phyloP scores from a whole-genome alignment of 1,284 basidiomycete genomes.

The Puccinia novopanici region DNA sequence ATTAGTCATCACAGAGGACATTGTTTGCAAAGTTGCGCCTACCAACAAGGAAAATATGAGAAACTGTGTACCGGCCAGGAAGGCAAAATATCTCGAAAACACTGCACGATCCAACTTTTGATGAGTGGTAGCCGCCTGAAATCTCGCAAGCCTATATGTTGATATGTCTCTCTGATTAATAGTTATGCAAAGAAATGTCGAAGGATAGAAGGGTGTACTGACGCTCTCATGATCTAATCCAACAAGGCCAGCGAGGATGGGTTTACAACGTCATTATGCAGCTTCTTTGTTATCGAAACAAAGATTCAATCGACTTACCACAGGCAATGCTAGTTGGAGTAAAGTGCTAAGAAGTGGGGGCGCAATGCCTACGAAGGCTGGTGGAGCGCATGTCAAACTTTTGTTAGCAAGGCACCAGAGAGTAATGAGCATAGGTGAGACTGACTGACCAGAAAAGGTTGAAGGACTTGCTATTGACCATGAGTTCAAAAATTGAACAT shows the following conservation, averaged over 20 bases:
- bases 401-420: background rate
- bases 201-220: constrained; percentile 59
- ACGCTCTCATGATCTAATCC: constrained; percentile 47
- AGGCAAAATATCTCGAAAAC: constrained; percentile 83
- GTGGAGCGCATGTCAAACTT: background rate
- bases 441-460: constrained; percentile 47
- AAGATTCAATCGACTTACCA: constrained; percentile 10
- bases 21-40: constrained; percentile 70
- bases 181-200: background rate
- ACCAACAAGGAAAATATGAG: constrained; percentile 85
- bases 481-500: constrained; percentile 57
- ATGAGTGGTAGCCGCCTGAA: constrained; percentile 63
- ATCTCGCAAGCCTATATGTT: constrained; percentile 13
- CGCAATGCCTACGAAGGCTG: constrained; percentile 39
- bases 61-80: constrained; percentile 84
- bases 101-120: constrained; percentile 82
- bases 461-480: constrained; percentile 44
- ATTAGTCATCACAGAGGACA: background rate
- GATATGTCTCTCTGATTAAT: background rate
- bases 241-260: background rate
- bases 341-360: constrained; percentile 46
- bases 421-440: background rate
- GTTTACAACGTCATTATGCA: constrained; percentile 65
- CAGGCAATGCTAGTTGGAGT: constrained; percentile 42
- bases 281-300: constrained; percentile 53